Percentiles rank a stretch among this genome's conserved stretches.
Evolutionary conservation across 345 rosid species (phyloP).

Genomic region (Odontarrhena argentea): DNA sequence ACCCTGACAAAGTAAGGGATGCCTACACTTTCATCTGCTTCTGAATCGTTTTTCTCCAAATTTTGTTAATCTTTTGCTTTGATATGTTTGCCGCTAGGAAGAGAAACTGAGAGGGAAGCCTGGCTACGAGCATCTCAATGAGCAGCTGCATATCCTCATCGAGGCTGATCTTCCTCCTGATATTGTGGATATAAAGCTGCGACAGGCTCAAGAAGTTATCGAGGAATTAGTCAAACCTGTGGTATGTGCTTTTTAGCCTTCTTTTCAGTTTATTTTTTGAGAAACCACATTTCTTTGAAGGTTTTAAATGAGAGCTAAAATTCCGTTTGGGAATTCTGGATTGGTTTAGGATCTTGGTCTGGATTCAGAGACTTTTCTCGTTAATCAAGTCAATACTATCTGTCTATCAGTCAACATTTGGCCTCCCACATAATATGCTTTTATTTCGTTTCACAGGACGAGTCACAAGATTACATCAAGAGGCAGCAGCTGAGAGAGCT

Average conservation of each 20-base stretch:
- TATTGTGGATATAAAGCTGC: slow-evolving; percentile 58
- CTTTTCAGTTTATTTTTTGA: slow-evolving; percentile 3
- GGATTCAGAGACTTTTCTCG: not conserved
- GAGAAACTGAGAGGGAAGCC: slow-evolving; percentile 74
- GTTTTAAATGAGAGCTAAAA: not conserved
- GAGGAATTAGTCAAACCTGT: slow-evolving; percentile 95
- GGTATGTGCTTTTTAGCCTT: slow-evolving; percentile 49
- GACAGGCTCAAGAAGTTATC: slow-evolving; percentile 77
- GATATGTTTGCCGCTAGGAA: slow-evolving; percentile 51
- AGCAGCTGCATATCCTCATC: slow-evolving; percentile 72
- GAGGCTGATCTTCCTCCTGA: slow-evolving; percentile 75
- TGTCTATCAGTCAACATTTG: not conserved
- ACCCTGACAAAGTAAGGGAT: slow-evolving; percentile 83
- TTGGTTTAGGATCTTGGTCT: not conserved
- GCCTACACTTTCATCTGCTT: not conserved
- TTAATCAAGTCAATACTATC: not conserved
- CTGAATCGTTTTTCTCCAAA: not conserved
- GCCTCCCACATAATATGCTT: not conserved
- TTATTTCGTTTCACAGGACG: slow-evolving; percentile 60
- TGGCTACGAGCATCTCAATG: slow-evolving; percentile 75
- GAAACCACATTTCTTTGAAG: slow-evolving; percentile 21
- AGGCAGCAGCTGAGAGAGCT: slow-evolving; percentile 95
- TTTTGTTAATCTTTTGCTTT: slow-evolving; percentile 6
- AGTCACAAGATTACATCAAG: slow-evolving; percentile 90
- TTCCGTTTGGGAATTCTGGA: slow-evolving; percentile 6